These are phyloP conservation scores for Phaeotremella fagi DNA, from an alignment of 768 basidiomycete genomes.

Conservation along the genomic window DNA sequence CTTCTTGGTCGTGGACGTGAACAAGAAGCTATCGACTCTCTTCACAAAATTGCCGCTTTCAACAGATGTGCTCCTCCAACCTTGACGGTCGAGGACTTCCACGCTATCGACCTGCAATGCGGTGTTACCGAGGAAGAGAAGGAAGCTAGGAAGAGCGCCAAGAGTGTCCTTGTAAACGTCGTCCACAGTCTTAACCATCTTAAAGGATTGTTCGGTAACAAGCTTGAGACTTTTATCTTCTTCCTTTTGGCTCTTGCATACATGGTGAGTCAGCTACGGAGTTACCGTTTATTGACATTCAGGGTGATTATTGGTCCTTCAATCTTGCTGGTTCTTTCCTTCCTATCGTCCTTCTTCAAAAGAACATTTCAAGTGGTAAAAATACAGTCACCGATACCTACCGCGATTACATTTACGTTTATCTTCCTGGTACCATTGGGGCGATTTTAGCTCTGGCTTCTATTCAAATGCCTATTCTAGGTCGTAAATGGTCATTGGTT, in stretches of 20 bases:
- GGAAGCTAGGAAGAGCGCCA: conserved; percentile 5
- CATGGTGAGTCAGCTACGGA: conserved; percentile 45
- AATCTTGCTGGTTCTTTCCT: conserved; percentile 46
- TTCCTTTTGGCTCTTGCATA: conserved; percentile 44
- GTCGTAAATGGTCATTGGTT: conserved; percentile 40
- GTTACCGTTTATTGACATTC: conserved; percentile 19
- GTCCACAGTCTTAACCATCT: conserved; percentile 40
- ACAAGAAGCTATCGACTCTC: conserved; percentile 54
- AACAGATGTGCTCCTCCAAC: conserved; percentile 44
- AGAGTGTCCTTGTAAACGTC: conserved; percentile 17
- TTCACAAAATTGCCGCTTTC: conserved; percentile 49
- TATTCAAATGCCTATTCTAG: conserved; percentile 39
- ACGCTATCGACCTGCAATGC: conserved; percentile 37
- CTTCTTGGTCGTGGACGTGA: conserved; percentile 59
- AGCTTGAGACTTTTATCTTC: conserved; percentile 39
- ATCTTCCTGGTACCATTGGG: conserved; percentile 42
- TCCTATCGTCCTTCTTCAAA: conserved; percentile 46
- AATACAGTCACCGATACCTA: conserved; percentile 48
- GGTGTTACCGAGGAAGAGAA: conserved; percentile 8
- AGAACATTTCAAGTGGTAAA: conserved; percentile 35
- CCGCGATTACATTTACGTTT: conserved; percentile 46
- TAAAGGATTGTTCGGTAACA: conserved; percentile 46
- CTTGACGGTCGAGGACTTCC: conserved; percentile 48
- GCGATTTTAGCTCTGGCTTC: conserved; percentile 38
- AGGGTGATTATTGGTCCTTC: conserved; percentile 45